A percentile compares a stretch with the other conserved stretches of the same genome.
Conservation (phyloP, 2,329 filamentous ascomycete genomes). For the Stemphylium beticola region DNA sequence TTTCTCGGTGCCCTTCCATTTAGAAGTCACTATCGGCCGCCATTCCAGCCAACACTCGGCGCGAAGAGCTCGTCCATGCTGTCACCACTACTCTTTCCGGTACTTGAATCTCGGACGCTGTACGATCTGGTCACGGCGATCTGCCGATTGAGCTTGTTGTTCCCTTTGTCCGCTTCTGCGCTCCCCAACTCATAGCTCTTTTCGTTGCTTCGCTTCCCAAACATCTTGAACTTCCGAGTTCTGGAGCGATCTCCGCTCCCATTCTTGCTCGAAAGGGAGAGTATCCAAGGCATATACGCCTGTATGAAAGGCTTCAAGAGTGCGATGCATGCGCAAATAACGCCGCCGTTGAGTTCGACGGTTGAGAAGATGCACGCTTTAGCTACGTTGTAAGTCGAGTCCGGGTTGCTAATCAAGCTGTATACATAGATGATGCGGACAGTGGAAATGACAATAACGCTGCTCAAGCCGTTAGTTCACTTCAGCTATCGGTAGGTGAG, state of each 20-base stretch:
- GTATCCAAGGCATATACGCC: slow-evolving; percentile 17
- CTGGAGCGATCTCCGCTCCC: slow-evolving; percentile 9
- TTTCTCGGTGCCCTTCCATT: background rate
- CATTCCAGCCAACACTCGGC: slow-evolving; percentile 10
- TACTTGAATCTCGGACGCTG: slow-evolving; percentile 10
- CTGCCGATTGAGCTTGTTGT: slow-evolving; percentile 1
- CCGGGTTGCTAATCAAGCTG: slow-evolving; percentile 21
- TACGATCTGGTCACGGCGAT: slow-evolving; percentile 20
- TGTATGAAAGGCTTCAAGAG: slow-evolving; percentile 26
- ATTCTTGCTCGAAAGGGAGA: slow-evolving; percentile 13
- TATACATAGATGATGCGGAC: slow-evolving; percentile 31
- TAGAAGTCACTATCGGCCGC: background rate
- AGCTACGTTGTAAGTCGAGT: slow-evolving; percentile 27
- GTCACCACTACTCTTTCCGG: slow-evolving; percentile 4
- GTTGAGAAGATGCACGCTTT: slow-evolving; percentile 25
- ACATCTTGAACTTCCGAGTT: slow-evolving; percentile 12
- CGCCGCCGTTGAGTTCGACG: slow-evolving; percentile 26
- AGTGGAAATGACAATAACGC: slow-evolving; percentile 25
- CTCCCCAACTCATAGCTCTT: slow-evolving; percentile 12
- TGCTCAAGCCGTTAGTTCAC: slow-evolving; percentile 2
- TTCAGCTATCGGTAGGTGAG: background rate
- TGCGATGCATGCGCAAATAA: slow-evolving; percentile 25
- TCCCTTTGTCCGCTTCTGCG: slow-evolving; percentile 1
- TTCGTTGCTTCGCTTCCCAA: slow-evolving; percentile 6
- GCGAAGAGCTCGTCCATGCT: slow-evolving; percentile 22